Evolutionary conservation across 257 asterid species (phyloP).

Genomic region (Parsonsia alboflavescens): DNA sequence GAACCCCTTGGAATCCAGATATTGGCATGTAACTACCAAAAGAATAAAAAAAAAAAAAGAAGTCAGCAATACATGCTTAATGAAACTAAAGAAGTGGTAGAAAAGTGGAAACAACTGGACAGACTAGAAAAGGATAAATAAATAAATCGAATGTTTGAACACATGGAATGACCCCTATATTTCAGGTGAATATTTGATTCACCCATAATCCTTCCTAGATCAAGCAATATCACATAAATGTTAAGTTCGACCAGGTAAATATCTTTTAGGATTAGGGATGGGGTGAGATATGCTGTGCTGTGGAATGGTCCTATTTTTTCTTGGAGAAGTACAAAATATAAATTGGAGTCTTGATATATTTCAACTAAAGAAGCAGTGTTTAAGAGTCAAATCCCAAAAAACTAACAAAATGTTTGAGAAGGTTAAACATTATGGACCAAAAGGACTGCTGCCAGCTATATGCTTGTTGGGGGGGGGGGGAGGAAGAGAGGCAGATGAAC

Average conservation of each 20-base stretch:
- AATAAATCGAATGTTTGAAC: background rate
- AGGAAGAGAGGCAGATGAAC: background rate
- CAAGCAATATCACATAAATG: background rate
- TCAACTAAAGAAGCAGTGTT: background rate
- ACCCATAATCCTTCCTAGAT: constrained; percentile 1
- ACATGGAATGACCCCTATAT: background rate
- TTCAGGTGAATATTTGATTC: background rate
- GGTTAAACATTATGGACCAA: background rate
- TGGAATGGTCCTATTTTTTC: background rate
- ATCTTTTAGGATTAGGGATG: background rate
- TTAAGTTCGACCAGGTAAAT: background rate
- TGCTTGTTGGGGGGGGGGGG: background rate
- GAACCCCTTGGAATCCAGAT: constrained; percentile 93
- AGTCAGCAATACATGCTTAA: background rate
- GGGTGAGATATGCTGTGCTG: background rate
- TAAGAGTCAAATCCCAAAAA: background rate
- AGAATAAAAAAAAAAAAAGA: background rate
- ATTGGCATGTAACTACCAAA: constrained; percentile 69
- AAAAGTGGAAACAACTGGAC: background rate
- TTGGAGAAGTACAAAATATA: background rate
- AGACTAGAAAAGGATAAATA: background rate
- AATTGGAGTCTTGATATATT: background rate
- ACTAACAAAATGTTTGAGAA: background rate
- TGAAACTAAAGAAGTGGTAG: background rate
- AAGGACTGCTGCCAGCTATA: background rate